Evolutionary conservation across 1,139 yeast species (phyloP).

Genomic region (Yamadazyma oceani): DNA sequence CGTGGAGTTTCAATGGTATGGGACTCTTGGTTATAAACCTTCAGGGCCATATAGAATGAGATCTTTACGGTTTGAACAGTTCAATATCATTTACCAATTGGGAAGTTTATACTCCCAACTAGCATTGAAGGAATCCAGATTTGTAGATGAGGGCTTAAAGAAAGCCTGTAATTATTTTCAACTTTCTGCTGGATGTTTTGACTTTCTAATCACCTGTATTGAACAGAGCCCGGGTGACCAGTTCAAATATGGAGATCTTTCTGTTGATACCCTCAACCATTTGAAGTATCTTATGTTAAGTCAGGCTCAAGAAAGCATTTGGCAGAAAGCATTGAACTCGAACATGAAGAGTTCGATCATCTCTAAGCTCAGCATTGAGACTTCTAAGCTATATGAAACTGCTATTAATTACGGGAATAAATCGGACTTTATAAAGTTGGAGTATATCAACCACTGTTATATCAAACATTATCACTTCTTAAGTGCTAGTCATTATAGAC

Average conservation of each 20-base stretch:
- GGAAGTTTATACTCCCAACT: slow-evolving; percentile 63
- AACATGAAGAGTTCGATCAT: slow-evolving; percentile 60
- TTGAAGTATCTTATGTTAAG: slow-evolving; percentile 58
- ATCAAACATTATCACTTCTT: slow-evolving; percentile 63
- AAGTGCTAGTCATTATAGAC: slow-evolving; percentile 69
- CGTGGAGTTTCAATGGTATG: slow-evolving; percentile 68
- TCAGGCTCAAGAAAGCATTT: slow-evolving; percentile 84
- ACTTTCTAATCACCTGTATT: slow-evolving; percentile 27
- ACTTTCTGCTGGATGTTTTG: slow-evolving; percentile 69
- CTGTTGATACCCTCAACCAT: slow-evolving; percentile 26
- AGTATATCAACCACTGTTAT: slow-evolving; percentile 62
- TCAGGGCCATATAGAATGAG: slow-evolving; percentile 36
- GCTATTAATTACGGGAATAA: slow-evolving; percentile 47
- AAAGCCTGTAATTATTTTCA: slow-evolving; percentile 66
- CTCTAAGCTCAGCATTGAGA: slow-evolving; percentile 64
- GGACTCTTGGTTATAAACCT: slow-evolving; percentile 58
- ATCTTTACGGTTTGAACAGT: slow-evolving; percentile 57
- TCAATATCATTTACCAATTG: slow-evolving; percentile 66
- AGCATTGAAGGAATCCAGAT: slow-evolving; percentile 45
- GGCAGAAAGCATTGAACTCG: slow-evolving; percentile 70
- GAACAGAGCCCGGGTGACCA: slow-evolving; percentile 11
- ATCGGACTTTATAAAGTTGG: slow-evolving; percentile 54
- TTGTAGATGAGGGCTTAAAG: slow-evolving; percentile 57
- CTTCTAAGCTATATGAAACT: slow-evolving; percentile 53
- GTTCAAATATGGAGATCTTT: slow-evolving; percentile 24